A percentile compares a stretch with the other conserved stretches of the same genome.
Conservation (phyloP, 306 rosid genomes). For the Boehmeria nivea region DNA sequence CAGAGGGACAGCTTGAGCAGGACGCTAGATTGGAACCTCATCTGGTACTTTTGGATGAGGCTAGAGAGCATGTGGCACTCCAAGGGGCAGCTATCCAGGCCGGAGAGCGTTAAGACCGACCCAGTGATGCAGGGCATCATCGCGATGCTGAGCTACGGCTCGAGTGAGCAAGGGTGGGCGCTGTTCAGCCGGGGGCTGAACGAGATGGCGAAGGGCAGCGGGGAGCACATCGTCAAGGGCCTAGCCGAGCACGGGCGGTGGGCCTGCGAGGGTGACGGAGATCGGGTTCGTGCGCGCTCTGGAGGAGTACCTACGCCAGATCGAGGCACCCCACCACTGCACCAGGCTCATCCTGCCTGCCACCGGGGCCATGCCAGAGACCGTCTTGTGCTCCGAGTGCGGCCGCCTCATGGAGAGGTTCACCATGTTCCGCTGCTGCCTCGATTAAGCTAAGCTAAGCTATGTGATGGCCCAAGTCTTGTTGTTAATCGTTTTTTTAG, state of each 20-base stretch:
- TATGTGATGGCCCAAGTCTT: too few species aligned
- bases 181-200: conserved; percentile 1
- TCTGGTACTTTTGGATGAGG: conserved; percentile 75
- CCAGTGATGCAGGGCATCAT: conserved; percentile 25
- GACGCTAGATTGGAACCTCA: conserved; percentile 24
- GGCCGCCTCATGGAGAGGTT: conserved; percentile 26
- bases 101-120: conserved; percentile 12
- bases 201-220: conserved; percentile 12
- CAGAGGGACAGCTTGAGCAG: conserved; percentile 30
- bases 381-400: conserved; percentile 24
- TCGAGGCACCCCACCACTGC: conserved; percentile 26
- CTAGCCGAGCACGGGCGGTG: conserved; percentile 4
- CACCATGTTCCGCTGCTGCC: conserved; percentile 29
- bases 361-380: conserved; percentile 22
- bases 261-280: neutral
- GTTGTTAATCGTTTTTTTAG: too few species aligned
- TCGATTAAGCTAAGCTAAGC: neutral
- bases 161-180: conserved; percentile 26
- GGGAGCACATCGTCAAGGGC: conserved; percentile 8
- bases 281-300: conserved; percentile 17
- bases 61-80: conserved; percentile 61
- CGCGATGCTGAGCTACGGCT: conserved; percentile 28
- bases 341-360: conserved; percentile 27
- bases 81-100: conserved; percentile 27
- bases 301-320: conserved; percentile 6